Conservation (phyloP, 2,329 filamentous ascomycete species). For the Xylaria hypoxylon region DNA sequence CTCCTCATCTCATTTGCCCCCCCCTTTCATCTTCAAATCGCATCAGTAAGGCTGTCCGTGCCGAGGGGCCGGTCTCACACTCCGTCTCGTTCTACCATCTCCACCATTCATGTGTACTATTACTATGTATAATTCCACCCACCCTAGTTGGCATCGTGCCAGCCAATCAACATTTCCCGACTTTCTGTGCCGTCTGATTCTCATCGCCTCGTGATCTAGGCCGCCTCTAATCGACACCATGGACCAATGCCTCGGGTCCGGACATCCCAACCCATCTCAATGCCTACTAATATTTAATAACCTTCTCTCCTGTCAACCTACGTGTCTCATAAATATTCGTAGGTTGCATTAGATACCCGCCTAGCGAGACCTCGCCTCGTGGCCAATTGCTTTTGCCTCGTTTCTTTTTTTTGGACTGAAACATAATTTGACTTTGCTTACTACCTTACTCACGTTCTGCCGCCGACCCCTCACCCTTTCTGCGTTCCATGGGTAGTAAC, state of each 20-base stretch:
- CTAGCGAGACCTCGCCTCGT: constrained; percentile 1
- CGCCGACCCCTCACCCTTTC: constrained; percentile 8
- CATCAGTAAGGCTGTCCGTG: background rate
- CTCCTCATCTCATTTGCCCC: constrained; percentile 15
- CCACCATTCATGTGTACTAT: background rate
- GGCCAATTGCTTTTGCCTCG: background rate
- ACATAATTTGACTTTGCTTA: background rate
- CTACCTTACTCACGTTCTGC: background rate
- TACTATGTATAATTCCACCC: background rate
- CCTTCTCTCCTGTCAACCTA: background rate
- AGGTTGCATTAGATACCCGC: constrained; percentile 11
- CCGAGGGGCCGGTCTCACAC: background rate
- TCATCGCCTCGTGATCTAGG: constrained; percentile 3
- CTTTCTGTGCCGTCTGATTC: constrained; percentile 41
- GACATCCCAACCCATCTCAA: constrained; percentile 8
- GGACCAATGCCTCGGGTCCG: constrained; percentile 6
- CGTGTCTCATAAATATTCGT: background rate
- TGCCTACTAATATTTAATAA: constrained; percentile 29
- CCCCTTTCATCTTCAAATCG: background rate
- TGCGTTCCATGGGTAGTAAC: constrained; percentile 6
- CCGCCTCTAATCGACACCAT: constrained; percentile 17
- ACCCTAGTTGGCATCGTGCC: constrained; percentile 4
- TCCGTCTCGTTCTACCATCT: background rate
- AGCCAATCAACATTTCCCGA: constrained; percentile 43
- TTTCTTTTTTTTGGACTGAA: background rate